Conservation (phyloP, 371 early-diverging fungal species). For the Cokeromyces recurvatus region DNA sequence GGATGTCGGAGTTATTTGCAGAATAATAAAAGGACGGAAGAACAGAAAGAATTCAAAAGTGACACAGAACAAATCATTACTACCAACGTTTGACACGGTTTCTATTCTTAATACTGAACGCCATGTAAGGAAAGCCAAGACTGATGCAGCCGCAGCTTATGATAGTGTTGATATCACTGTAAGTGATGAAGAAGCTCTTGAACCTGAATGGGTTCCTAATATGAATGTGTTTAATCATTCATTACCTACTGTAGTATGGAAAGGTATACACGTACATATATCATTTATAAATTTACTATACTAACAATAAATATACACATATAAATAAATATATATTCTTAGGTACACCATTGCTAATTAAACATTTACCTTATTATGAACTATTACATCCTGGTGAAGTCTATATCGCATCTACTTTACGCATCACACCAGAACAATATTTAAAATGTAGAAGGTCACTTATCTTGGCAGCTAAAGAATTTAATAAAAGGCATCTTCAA, state of each 20-base stretch:
- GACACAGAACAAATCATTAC: too few relatives aligned
- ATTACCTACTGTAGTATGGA: slow-evolving; percentile 23
- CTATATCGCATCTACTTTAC: slow-evolving; percentile 62
- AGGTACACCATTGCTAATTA: slow-evolving; percentile 50
- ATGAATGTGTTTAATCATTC: slow-evolving; percentile 19
- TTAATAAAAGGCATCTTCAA: slow-evolving; percentile 18
- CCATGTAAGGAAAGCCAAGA: slow-evolving; percentile 24
- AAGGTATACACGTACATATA: slow-evolving; percentile 16
- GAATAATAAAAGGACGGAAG: too few relatives aligned
- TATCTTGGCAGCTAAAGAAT: slow-evolving; percentile 35
- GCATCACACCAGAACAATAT: slow-evolving; percentile 71
- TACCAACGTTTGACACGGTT: slow-evolving; percentile 2
- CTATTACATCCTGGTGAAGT: slow-evolving; percentile 56
- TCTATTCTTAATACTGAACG: slow-evolving; percentile 14
- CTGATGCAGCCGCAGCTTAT: slow-evolving; percentile 27
- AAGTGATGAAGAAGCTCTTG: slow-evolving; percentile 14
- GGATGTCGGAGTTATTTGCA: too few relatives aligned
- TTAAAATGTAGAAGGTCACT: slow-evolving; percentile 44
- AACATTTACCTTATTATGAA: slow-evolving; percentile 40
- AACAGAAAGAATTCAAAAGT: too few relatives aligned
- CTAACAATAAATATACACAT: too few relatives aligned
- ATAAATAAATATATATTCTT: background rate
- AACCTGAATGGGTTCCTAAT: slow-evolving; percentile 26
- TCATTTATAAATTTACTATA: too few relatives aligned
- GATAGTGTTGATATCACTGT: slow-evolving; percentile 20